Evolutionary conservation across 1,139 yeast genomes (phyloP), one percentile per base, ranked within the genome.

Genomic region (Pichia sp.): DNA sequence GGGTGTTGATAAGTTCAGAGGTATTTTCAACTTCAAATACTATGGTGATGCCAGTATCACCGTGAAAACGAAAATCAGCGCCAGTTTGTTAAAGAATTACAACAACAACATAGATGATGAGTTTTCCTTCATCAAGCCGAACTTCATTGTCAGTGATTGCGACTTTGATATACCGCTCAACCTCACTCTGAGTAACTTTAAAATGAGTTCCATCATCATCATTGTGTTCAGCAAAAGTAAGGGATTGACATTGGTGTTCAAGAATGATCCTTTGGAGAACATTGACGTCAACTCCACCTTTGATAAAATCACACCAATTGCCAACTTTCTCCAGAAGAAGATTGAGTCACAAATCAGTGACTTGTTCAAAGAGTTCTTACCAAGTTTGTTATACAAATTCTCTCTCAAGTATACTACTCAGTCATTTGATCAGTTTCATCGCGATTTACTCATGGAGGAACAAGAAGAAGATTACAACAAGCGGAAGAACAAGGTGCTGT

Each of bases 201-300:
- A 71, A 47, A 67, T 86, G 35, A 74, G 80, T 40, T 94, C 94
- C 3, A 85, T 86, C 42, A 87, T 88, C 16, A 82, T 86, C 39
- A 74, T 85, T 45, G 95, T 86, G 3, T 86, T 83, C 54, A 76
- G 84, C 24, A 80, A 81, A 50, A 70, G 84, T 5, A 84, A 84
- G 53, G 95, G 96, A 0, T 67, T 86, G 35, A 86, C 95, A 0
- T 63, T 86, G 29, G 96, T 86, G 23, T 86, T 86, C 60, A 70
- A 91, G 48, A 86, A 86, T 58, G 96, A 86, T 58, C 95, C 95
- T 0, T 66, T 86, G 41, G 94, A 84, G 47, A 74, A 80, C 21
- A 84, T 86, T 43, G 77, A 77, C 46, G 94, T 86, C 9, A 75
- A 79, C 40, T 82, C 94, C 8, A 81, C 94, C 12, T 85, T 86